A percentile compares a stretch with the other conserved stretches of the same genome.
These are phyloP conservation scores for Globisporangium megalacanthum DNA, from an alignment of 352 stramenopile species.

Conservation along the genomic window DNA sequence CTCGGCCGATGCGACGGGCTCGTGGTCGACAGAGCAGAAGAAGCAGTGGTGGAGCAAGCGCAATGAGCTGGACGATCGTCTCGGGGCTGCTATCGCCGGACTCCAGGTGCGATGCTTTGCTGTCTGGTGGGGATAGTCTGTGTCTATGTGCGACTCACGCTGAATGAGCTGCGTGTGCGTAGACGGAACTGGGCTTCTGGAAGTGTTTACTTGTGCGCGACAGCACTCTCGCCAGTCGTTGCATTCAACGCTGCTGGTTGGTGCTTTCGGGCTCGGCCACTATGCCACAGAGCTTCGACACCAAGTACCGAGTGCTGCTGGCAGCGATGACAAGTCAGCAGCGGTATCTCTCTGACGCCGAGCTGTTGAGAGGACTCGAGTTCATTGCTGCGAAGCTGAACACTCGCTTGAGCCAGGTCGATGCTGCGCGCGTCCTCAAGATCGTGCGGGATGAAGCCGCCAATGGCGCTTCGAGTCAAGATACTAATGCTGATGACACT, in stretches of 20 bases:
- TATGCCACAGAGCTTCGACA: constrained; percentile 12
- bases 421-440: constrained; percentile 7
- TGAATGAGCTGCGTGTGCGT: constrained; percentile 5
- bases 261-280: constrained; percentile 13
- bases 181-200: constrained; percentile 54
- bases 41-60: constrained; percentile 75
- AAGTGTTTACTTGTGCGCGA: constrained; percentile 39
- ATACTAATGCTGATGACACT: neutral
- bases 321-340: constrained; percentile 26
- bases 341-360: constrained; percentile 30
- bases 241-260: constrained; percentile 27
- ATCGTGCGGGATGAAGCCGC: constrained; percentile 8
- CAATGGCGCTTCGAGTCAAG: neutral
- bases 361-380: constrained; percentile 30
- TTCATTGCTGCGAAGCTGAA: constrained; percentile 32
- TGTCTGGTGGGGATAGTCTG: neutral
- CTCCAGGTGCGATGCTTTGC: constrained; percentile 41
- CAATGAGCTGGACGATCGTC: constrained; percentile 44
- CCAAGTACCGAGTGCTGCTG: constrained; percentile 17
- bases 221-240: constrained; percentile 5
- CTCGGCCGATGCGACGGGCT: constrained; percentile 38
- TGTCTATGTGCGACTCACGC: neutral
- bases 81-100: constrained; percentile 29
- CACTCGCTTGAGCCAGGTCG: constrained; percentile 10
- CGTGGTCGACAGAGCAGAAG: constrained; percentile 56